Evolutionary conservation across 164 flowering plant species (phyloP).

Genomic region (Chloranthus sessilifolius): DNA sequence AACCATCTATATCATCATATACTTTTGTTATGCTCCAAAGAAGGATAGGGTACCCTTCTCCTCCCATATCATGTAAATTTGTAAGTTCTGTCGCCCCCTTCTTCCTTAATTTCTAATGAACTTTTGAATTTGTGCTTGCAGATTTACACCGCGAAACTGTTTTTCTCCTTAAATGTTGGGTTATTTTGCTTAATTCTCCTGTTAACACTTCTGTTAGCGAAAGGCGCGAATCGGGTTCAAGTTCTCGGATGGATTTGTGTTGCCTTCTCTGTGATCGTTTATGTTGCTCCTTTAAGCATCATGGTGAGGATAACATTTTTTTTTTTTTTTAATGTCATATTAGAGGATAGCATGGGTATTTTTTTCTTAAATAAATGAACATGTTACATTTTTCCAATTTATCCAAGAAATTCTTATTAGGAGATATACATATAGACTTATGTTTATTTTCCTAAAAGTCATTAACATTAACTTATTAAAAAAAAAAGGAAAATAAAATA

Average conservation of each 20-base stretch:
- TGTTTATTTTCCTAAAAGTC: too few relatives aligned
- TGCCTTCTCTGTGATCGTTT: constrained; percentile 53
- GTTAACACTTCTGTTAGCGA: constrained; percentile 30
- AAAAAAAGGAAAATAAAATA: too few relatives aligned
- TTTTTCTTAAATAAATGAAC: too few relatives aligned
- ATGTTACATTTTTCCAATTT: too few relatives aligned
- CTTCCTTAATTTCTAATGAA: neutral
- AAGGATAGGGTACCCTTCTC: constrained; percentile 30
- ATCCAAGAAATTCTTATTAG: too few relatives aligned
- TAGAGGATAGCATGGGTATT: too few relatives aligned
- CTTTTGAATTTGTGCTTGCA: constrained; percentile 17
- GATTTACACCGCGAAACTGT: constrained; percentile 43
- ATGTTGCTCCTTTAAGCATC: constrained; percentile 70
- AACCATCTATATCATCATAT: constrained; percentile 30
- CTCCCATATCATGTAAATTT: neutral
- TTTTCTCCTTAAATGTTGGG: constrained; percentile 39
- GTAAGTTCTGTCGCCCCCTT: too few relatives aligned
- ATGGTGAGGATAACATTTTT: constrained; percentile 36
- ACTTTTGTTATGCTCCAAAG: constrained; percentile 35
- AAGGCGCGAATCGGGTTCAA: constrained; percentile 29
- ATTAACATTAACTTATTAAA: too few relatives aligned
- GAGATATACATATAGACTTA: too few relatives aligned
- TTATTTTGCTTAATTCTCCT: constrained; percentile 42
- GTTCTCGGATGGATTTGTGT: constrained; percentile 73
- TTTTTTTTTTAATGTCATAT: too few relatives aligned